phyloP scores from a whole-genome alignment of 2,329 filamentous ascomycete genomes.

The Botryotinia narcissicola region DNA sequence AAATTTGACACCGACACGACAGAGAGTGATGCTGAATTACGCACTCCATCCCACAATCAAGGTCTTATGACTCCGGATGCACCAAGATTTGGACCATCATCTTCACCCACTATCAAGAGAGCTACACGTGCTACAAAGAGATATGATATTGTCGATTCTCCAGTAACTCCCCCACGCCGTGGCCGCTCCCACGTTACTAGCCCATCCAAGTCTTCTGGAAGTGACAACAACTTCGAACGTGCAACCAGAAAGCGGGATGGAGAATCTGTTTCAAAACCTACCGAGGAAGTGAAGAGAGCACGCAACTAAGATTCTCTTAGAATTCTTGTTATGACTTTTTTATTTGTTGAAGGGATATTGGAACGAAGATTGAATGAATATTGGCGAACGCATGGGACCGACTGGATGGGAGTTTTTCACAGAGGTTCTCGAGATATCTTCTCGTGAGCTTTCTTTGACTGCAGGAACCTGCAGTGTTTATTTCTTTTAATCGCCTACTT shows the following conservation, averaged over 20 bases:
- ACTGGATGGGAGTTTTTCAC: constrained; percentile 2
- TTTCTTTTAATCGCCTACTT: constrained; percentile 14
- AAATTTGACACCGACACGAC: constrained; percentile 15
- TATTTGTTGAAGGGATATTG: constrained; percentile 2
- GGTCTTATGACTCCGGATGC: constrained; percentile 52
- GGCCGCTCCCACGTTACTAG: constrained; percentile 26
- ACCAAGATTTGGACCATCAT: constrained; percentile 55
- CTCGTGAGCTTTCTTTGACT: neutral
- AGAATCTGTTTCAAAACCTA: constrained; percentile 39
- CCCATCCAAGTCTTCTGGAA: constrained; percentile 67
- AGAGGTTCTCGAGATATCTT: constrained; percentile 4
- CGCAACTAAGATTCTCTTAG: constrained; percentile 6
- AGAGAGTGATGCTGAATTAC: constrained; percentile 11
- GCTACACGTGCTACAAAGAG: constrained; percentile 56
- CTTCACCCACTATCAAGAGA: constrained; percentile 61
- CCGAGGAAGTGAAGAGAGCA: constrained; percentile 24
- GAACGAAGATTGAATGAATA: constrained; percentile 4
- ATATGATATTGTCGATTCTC: constrained; percentile 30
- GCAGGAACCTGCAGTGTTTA: neutral
- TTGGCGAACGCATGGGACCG: constrained; percentile 5
- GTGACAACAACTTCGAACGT: constrained; percentile 37
- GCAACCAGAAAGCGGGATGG: constrained; percentile 47
- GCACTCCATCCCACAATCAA: constrained; percentile 29
- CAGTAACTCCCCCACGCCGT: constrained; percentile 32
- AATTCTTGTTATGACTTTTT: neutral